phyloP scores from a whole-genome alignment of 2,329 filamentous ascomycete genomes.

The Rugonectria rugulosa region DNA sequence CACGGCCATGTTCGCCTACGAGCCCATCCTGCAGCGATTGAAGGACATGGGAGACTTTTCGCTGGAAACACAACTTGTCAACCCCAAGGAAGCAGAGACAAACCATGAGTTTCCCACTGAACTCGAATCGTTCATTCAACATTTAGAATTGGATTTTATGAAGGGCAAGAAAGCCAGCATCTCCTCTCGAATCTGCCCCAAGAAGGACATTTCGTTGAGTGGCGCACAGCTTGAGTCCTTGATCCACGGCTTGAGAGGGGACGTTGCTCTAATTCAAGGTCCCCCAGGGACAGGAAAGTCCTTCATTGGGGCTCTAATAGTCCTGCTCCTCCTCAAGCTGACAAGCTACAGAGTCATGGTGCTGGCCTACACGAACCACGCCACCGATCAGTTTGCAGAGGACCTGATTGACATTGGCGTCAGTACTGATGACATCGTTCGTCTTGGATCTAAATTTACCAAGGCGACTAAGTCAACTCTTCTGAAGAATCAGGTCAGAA shows the following conservation, averaged over 20 bases:
- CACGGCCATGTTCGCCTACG: slow-evolving; percentile 72
- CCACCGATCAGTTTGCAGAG: slow-evolving; percentile 70
- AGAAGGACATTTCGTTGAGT: slow-evolving; percentile 34
- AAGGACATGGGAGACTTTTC: slow-evolving; percentile 64
- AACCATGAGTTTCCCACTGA: slow-evolving; percentile 15
- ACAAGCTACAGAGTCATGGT: slow-evolving; percentile 65
- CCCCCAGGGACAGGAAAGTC: slow-evolving; percentile 82
- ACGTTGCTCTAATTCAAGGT: slow-evolving; percentile 72
- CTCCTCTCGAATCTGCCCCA: slow-evolving; percentile 27
- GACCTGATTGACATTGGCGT: slow-evolving; percentile 70
- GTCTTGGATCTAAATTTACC: slow-evolving; percentile 69
- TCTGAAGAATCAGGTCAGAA: slow-evolving; percentile 50
- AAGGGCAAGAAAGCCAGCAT: slow-evolving; percentile 9
- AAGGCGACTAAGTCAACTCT: slow-evolving; percentile 55
- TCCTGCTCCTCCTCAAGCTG: slow-evolving; percentile 60
- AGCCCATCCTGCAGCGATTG: slow-evolving; percentile 69
- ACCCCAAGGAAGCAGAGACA: slow-evolving; percentile 22
- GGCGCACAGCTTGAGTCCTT: slow-evolving; percentile 64
- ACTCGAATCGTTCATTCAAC: slow-evolving; percentile 5
- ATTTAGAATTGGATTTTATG: background rate
- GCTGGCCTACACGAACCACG: slow-evolving; percentile 73
- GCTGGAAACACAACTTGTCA: slow-evolving; percentile 61
- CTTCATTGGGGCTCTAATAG: slow-evolving; percentile 71
- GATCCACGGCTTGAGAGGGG: slow-evolving; percentile 57
- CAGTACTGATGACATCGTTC: slow-evolving; percentile 56